Percentiles rank a stretch among this genome's conserved stretches.
phyloP scores from a whole-genome alignment of 768 basidiomycete genomes.

The Ramaria sp. region DNA sequence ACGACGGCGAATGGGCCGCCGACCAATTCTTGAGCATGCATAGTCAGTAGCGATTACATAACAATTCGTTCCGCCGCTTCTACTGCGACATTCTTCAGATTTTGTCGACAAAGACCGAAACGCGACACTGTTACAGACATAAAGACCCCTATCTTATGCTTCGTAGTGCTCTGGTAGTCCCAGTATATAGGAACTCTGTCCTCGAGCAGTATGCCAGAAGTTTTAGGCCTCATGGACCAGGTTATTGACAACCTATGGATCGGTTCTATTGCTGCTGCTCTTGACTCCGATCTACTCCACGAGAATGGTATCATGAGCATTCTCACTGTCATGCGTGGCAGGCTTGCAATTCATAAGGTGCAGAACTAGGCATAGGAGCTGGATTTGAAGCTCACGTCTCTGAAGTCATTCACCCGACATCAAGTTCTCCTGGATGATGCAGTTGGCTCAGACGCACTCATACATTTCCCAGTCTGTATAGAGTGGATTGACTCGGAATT shows the following conservation, averaged over 20 bases:
- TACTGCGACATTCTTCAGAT: neutral
- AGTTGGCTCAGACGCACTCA: slow-evolving; percentile 65
- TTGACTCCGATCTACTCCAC: slow-evolving; percentile 48
- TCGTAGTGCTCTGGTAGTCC: neutral
- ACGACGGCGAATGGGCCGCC: slow-evolving; percentile 56
- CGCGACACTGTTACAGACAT: neutral
- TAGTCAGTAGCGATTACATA: no score
- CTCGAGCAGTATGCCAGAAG: neutral
- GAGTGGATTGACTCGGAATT: slow-evolving; percentile 76
- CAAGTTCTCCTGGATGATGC: slow-evolving; percentile 75
- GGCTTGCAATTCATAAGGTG: slow-evolving; percentile 55
- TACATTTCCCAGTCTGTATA: slow-evolving; percentile 68
- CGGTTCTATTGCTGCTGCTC: slow-evolving; percentile 65
- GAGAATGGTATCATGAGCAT: slow-evolving; percentile 68
- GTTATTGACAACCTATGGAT: slow-evolving; percentile 77
- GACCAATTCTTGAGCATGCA: slow-evolving; percentile 30
- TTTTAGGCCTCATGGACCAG: slow-evolving; percentile 48
- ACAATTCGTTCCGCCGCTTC: no score
- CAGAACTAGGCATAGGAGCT: slow-evolving; percentile 10
- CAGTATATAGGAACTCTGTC: neutral
- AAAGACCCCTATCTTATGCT: neutral
- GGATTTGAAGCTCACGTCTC: neutral
- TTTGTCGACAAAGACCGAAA: neutral
- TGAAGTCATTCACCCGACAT: slow-evolving; percentile 66
- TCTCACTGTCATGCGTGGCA: slow-evolving; percentile 61